Base-by-base conservation (phyloP, 495 filamentous ascomycete genomes). In the Xanthoparmelia taractica region DNA sequence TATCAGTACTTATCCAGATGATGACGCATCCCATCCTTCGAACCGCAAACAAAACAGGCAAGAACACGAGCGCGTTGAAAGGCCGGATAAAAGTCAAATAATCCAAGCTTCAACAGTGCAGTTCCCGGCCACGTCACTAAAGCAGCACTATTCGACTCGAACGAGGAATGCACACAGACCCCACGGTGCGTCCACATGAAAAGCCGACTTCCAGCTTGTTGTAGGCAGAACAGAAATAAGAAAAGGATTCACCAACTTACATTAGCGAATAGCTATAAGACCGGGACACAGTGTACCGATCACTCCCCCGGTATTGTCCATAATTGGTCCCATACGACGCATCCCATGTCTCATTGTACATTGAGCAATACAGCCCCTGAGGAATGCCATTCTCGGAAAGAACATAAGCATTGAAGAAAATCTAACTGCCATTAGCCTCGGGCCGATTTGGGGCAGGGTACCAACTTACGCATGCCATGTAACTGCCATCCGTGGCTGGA, bases 391-490 rank as follows among this genome's bases (percentile, higher is more conserved):
- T 78, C 65, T 73, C 78, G 40, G 70, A 69, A 10, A 77, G 60
- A 20, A 80, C 65, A 52, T 77, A 81, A 11, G 74, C 68, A 50
- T 78, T 75, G 71, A 80, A 79, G 75, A 80, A 80, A 45, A 59
- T 72, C 77, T 40, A 25, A 7, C 6, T 4, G 17, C 15, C 13
- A 10, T 54, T 5, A 54, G 34, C 34, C 34, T 10, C 34, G 10
- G 10, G 1, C 0, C 0, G 0, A 1, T 18, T 20, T 0, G 2
- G 17, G 10, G 0, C 0, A 18, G 29, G 17, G 27, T 17, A 10
- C 10, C 33, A 29, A 54, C 50, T 7, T 54, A 54, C 50, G 29
- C 50, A 54, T 33, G 70, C 69, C 63, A 70, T 68, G 33, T 68
- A 70, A 36, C 59, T 62, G 15, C 70, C 73, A 7, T 65, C 65